Evolutionary conservation across 495 filamentous ascomycete species (phyloP).

Genomic region (Penicillium silybi): DNA sequence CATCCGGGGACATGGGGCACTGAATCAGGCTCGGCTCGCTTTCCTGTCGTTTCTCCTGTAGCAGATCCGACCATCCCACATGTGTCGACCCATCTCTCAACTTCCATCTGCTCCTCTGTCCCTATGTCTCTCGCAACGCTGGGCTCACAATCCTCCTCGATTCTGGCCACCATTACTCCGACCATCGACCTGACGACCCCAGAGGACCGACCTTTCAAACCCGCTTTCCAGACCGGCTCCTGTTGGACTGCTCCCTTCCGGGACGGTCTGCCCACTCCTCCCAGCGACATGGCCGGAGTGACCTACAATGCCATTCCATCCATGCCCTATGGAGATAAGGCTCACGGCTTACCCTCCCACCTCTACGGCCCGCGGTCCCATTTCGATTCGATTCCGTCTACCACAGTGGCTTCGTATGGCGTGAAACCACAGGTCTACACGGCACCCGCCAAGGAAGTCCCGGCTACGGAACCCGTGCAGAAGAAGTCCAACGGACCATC

Average conservation of each 20-base stretch:
- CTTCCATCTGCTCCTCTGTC: slow-evolving; percentile 9
- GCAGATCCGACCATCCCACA: slow-evolving; percentile 9
- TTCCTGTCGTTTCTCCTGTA: slow-evolving; percentile 3
- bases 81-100: slow-evolving; percentile 16
- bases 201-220: slow-evolving; percentile 14
- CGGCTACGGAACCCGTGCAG: slow-evolving; percentile 20
- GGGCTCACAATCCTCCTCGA: slow-evolving; percentile 25
- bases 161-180: slow-evolving; percentile 27
- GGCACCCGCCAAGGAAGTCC: slow-evolving; percentile 21
- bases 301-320: slow-evolving; percentile 38
- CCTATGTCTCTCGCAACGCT: slow-evolving; percentile 38
- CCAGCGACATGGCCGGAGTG: slow-evolving; percentile 47
- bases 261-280: slow-evolving; percentile 50
- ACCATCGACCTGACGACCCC: slow-evolving; percentile 19
- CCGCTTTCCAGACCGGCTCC: slow-evolving; percentile 15
- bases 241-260: slow-evolving; percentile 39
- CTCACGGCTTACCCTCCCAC: slow-evolving; percentile 26
- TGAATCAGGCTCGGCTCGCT: slow-evolving; percentile 1
- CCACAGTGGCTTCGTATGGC: slow-evolving; percentile 17
- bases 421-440: slow-evolving; percentile 24
- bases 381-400: slow-evolving; percentile 21
- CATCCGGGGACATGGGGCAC: background rate
- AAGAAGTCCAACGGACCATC: slow-evolving; percentile 40
- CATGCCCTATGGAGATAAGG: slow-evolving; percentile 32
- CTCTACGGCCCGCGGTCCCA: slow-evolving; percentile 26